phyloP scores from a whole-genome alignment of 345 rosid genomes.

The Excoecaria cochinchinensis region DNA sequence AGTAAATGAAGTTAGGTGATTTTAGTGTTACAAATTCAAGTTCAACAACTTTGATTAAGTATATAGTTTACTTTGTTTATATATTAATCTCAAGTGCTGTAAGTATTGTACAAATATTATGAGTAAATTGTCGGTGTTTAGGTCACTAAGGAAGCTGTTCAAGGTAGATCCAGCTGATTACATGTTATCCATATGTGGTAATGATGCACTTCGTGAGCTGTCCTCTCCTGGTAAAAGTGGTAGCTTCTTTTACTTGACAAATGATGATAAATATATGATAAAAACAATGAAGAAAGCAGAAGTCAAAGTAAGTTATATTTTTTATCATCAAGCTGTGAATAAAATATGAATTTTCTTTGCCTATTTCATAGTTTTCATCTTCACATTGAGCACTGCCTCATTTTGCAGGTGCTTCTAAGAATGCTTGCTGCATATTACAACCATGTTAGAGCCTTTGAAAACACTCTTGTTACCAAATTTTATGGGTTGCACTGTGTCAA shows the following conservation, averaged over 20 bases:
- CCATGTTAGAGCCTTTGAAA: conserved; percentile 81
- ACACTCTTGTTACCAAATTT: conserved; percentile 72
- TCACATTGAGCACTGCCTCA: conserved; percentile 7
- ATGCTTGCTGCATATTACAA: conserved; percentile 93
- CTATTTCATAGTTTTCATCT: neutral
- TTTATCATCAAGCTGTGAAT: neutral
- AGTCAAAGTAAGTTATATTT: conserved; percentile 56
- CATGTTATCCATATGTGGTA: conserved; percentile 89
- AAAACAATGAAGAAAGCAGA: conserved; percentile 92
- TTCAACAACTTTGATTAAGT: no score
- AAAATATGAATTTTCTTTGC: neutral
- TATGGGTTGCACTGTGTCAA: conserved; percentile 89
- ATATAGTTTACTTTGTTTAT: no score
- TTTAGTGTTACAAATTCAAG: no score
- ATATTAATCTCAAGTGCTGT: no score
- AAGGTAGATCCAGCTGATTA: conserved; percentile 96
- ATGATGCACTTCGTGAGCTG: conserved; percentile 88
- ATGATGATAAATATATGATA: conserved; percentile 92
- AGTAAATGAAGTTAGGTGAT: no score
- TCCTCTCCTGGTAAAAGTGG: conserved; percentile 99
- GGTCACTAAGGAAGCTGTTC: conserved; percentile 88
- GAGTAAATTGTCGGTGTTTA: conserved; percentile 16
- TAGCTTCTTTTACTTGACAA: conserved; percentile 86
- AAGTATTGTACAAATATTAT: no score
- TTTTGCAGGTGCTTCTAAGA: conserved; percentile 67